Evolutionary conservation across 2,329 filamentous ascomycete genomes (phyloP).

Genomic region (Nigrospora oryzae): DNA sequence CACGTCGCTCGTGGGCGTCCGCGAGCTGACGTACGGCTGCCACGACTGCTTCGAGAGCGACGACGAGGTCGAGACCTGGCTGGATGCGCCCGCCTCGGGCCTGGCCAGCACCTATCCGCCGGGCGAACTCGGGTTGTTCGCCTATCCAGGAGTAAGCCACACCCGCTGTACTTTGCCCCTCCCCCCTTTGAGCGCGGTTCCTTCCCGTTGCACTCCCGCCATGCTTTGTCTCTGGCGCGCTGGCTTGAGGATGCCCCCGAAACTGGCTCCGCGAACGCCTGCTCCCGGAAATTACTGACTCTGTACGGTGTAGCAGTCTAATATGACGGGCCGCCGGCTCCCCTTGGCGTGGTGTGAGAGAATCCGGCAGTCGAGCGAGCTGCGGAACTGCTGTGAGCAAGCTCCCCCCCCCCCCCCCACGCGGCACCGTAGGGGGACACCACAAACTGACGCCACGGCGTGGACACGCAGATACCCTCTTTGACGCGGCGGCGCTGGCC

Average conservation of each 20-base stretch:
- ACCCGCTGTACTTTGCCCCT: too few relatives aligned
- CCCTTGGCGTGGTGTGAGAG: constrained; percentile 46
- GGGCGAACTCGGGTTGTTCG: constrained; percentile 39
- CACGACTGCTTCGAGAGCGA: constrained; percentile 53
- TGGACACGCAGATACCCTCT: constrained; percentile 34
- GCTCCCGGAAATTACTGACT: too few relatives aligned
- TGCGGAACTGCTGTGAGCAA: constrained; percentile 25
- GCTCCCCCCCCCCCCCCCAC: not conserved
- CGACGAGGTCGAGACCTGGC: constrained; percentile 35
- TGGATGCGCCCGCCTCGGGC: constrained; percentile 18
- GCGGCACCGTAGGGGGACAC: not conserved
- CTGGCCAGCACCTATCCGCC: constrained; percentile 12
- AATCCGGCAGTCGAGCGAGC: constrained; percentile 20
- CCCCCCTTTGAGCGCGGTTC: too few relatives aligned
- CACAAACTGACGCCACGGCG: constrained; percentile 22
- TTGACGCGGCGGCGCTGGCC: constrained; percentile 58
- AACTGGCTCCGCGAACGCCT: too few relatives aligned
- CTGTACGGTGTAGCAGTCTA: too few relatives aligned
- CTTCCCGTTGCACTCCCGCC: too few relatives aligned
- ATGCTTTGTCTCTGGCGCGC: too few relatives aligned
- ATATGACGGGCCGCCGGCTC: constrained; percentile 58
- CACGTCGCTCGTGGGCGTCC: constrained; percentile 59
- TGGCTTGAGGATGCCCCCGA: too few relatives aligned
- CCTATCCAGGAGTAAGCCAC: constrained; percentile 62
- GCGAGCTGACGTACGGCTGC: constrained; percentile 51